These are phyloP conservation scores for Fragaria vesca DNA, from an alignment of 306 rosid species.

Conservation along the genomic window DNA sequence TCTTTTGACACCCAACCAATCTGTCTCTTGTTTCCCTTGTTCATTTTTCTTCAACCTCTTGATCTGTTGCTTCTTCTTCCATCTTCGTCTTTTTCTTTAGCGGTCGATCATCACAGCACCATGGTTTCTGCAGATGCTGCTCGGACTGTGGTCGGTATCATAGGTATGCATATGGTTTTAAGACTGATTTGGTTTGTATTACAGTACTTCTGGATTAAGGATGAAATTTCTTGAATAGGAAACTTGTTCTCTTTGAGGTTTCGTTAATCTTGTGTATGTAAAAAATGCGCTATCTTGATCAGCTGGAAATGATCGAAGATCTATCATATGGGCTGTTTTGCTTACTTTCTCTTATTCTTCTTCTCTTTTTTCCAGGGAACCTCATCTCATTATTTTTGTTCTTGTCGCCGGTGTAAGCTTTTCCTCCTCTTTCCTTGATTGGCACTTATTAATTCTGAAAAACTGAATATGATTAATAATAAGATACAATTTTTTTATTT, in stretches of 20 bases:
- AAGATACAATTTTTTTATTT: background rate
- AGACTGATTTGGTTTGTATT: background rate
- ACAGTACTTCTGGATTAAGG: background rate
- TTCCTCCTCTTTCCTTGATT: background rate
- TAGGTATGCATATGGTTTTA: slow-evolving; percentile 36
- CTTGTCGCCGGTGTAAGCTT: slow-evolving; percentile 77
- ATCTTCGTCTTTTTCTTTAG: background rate
- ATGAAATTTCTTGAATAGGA: background rate
- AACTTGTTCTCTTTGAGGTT: background rate
- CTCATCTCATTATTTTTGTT: slow-evolving; percentile 66
- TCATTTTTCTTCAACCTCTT: background rate
- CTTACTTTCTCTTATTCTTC: background rate
- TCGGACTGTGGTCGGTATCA: slow-evolving; percentile 62
- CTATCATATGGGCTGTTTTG: slow-evolving; percentile 8
- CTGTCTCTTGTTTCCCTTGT: background rate
- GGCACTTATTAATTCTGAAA: background rate
- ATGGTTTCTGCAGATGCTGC: slow-evolving; percentile 68
- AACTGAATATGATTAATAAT: background rate
- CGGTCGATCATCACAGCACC: slow-evolving; percentile 9
- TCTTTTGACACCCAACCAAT: background rate
- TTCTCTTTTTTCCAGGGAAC: slow-evolving; percentile 60
- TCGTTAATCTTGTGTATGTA: background rate
- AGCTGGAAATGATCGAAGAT: background rate
- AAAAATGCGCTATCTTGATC: background rate
- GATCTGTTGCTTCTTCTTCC: background rate